These are phyloP conservation scores for Hyaloperonospora brassicae DNA, from an alignment of 352 stramenopile species.

Conservation along the genomic window DNA sequence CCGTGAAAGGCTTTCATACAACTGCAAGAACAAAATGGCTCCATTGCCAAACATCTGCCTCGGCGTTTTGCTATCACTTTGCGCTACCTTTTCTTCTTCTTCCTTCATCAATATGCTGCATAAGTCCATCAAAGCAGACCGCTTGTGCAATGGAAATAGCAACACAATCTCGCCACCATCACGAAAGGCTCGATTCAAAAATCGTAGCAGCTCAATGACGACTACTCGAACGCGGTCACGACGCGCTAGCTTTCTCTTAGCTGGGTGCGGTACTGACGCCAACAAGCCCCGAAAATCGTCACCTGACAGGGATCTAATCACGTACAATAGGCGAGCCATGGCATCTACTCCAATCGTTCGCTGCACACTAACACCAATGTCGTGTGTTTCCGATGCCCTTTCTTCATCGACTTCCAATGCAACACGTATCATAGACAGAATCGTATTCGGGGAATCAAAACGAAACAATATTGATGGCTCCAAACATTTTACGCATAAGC, in stretches of 20 bases:
- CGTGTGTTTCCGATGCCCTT: not conserved
- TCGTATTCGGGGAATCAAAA: conserved; percentile 43
- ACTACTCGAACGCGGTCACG: conserved; percentile 38
- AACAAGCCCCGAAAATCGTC: conserved; percentile 31
- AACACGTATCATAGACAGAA: conserved; percentile 32
- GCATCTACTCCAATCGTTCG: conserved; percentile 25
- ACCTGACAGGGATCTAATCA: conserved; percentile 28
- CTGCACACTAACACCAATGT: conserved; percentile 1
- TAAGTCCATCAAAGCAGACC: conserved; percentile 31
- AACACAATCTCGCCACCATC: conserved; percentile 3
- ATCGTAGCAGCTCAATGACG: conserved; percentile 35
- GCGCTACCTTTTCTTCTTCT: conserved; percentile 42
- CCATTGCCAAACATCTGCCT: conserved; percentile 43
- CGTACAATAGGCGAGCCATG: conserved; percentile 28
- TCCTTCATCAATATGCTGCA: conserved; percentile 62
- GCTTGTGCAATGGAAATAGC: conserved; percentile 21
- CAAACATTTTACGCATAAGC: conserved; percentile 32
- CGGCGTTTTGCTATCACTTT: conserved; percentile 37
- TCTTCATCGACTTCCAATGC: conserved; percentile 11
- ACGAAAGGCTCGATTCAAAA: conserved; percentile 26
- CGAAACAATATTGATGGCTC: conserved; percentile 46
- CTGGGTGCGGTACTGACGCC: conserved; percentile 19
- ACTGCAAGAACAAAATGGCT: conserved; percentile 41
- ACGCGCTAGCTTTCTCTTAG: conserved; percentile 44
- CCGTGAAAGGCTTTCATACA: conserved; percentile 26